phyloP scores from a whole-genome alignment of 2,329 filamentous ascomycete species.

The Magnaporthales sp. region DNA sequence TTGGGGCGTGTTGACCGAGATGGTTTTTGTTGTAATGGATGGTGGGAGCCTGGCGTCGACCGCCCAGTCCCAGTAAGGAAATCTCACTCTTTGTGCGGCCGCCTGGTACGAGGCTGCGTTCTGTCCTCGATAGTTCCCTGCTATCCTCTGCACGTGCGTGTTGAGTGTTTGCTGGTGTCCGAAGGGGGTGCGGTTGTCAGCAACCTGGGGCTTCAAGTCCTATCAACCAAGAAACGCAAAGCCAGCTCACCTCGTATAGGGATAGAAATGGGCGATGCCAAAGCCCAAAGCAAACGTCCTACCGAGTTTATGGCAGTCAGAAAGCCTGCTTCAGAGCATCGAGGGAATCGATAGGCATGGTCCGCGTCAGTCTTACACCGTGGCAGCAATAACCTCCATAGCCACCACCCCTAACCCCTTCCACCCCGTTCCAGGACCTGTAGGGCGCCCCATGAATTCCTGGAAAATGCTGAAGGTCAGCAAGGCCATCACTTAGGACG shows the following conservation, averaged over 20 bases:
- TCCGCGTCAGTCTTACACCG: conserved; percentile 23
- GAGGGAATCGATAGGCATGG: no score
- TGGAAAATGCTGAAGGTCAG: conserved; percentile 7
- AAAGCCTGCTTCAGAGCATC: not conserved
- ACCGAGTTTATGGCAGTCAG: not conserved
- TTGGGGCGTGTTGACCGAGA: conserved; percentile 15
- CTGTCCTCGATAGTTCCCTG: conserved; percentile 29
- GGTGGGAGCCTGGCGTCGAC: conserved; percentile 30
- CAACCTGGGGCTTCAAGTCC: not conserved
- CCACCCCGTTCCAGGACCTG: conserved; percentile 25
- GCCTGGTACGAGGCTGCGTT: conserved; percentile 27
- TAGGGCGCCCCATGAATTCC: conserved; percentile 25
- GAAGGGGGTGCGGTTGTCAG: not conserved
- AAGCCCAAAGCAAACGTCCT: conserved; percentile 40
- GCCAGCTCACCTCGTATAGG: conserved; percentile 40
- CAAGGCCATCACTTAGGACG: not conserved
- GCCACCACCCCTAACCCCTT: conserved; percentile 23
- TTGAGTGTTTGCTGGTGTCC: conserved; percentile 40
- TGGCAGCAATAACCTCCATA: conserved; percentile 36
- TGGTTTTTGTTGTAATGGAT: conserved; percentile 21
- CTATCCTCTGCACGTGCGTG: conserved; percentile 34
- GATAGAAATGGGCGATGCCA: conserved; percentile 50
- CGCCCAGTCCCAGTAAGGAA: conserved; percentile 50
- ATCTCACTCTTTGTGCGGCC: conserved; percentile 36
- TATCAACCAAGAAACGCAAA: not conserved